Evolutionary conservation across 2,329 filamentous ascomycete species (phyloP), one percentile per base, ranked within the genome.

Genomic region (Claviceps pazoutovae): DNA sequence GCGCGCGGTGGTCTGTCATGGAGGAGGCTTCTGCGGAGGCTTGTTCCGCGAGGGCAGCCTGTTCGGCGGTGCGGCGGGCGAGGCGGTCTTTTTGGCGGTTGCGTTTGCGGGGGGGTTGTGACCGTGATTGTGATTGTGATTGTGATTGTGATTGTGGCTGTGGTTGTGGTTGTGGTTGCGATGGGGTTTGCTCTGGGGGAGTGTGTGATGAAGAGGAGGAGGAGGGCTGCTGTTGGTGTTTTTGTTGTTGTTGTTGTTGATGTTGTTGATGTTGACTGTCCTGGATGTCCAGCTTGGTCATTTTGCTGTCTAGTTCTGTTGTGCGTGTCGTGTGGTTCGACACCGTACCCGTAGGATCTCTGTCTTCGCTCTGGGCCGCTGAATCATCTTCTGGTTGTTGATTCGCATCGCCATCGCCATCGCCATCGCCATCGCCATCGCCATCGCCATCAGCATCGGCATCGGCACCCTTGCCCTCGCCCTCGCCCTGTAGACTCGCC

Each of bases 71-170:
- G 48, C 93, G 84, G 26, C 91, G 83, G 19, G 93, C 93, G 16
- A 97, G 76, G 1, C 93, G 83, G 55, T 91, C 93, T 66, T 95
- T 96, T 64, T 93, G 87, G 14, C 93, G 79, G 66, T 95, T 97
- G 30, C 84, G 83, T 65, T 95, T 96, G 70, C 83, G 88, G 17
- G 53, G 45, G 56, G 62, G 3, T 7, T 17, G 47, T 14, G 26
- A 2, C 11, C 11, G 8, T 4, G 26, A 3, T 11, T 30, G 26
- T 9, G 26, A 4, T 3, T 3, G 8, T 30, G 26, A 2, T 2
- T 8, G 26, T 7, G 7, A 1, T 7, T 6, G 6, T 1, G 9
- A 30, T 9, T n/a, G n/a, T n/a, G n/a, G n/a, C n/a, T 30, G 26
- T 9, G 26, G 2, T 3, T 3, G 8, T 30, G 26, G 7, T 2